Evolutionary conservation across 2,329 filamentous ascomycete genomes (phyloP), one percentile per base, ranked within the genome.

Genomic region (Hypoxylon sp.): DNA sequence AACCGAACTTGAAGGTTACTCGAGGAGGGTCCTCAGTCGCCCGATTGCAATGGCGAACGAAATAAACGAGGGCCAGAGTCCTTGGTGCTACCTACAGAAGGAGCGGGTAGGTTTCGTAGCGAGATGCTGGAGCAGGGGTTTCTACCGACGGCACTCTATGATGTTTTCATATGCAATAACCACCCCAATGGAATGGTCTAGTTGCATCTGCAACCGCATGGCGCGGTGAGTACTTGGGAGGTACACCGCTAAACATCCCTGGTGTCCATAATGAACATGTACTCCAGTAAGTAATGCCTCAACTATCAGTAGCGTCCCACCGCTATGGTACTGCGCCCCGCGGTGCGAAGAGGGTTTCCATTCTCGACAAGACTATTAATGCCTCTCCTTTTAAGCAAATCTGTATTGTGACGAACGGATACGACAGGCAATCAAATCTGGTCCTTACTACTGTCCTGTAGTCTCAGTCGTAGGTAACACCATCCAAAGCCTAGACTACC

Each of bases 181-280:
- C 19, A 24, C 44, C 50, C 39, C 19, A 52, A 42, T 46, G 52
- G 58, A 59, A 65, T 51, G 60, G 63, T 33, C 53, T 65, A 70
- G 67, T 61, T 71, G 69, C 64, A 67, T 65, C 59, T 70, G 69
- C 63, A 63, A 59, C 42, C 44, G 57, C 44, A 65, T 39, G 63
- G 60, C 47, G 54, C n/a, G 33, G 39, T 31, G 51, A 55, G 58
- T 67, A 70, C 60, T 24, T 60, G 9, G 37, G 17, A 53, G 42
- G 69, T 67, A 71, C 63, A 52, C n/a, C n/a, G 33, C 46, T 59
- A 29, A 29, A 44, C 22, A 39, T 54, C 35, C 57, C 37, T 58
- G 50, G 47, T 44, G 33, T 55, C 37, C 47, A 53, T 57, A 11
- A 39, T 54, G 55, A 59, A 35, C 52, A 51, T 62, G 63, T 69